Conservation (phyloP, 495 filamentous ascomycete species). For the Cercophora samala region DNA sequence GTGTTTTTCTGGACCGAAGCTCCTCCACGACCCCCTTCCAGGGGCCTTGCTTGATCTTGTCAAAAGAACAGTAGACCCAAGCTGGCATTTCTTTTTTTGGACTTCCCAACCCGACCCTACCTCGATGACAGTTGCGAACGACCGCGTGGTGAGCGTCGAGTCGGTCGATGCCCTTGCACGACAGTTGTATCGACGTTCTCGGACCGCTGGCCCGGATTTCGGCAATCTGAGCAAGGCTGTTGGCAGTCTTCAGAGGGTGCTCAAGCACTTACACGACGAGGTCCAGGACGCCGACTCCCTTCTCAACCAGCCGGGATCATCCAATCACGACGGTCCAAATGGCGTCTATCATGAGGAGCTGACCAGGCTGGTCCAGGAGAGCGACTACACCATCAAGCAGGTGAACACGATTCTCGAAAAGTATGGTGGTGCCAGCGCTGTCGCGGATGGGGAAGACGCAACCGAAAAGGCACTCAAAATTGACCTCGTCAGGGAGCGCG, state of each 20-base stretch:
- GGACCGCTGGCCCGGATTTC: slow-evolving; percentile 39
- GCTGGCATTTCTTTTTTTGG: slow-evolving; percentile 5
- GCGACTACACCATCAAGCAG: slow-evolving; percentile 47
- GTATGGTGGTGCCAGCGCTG: slow-evolving; percentile 24
- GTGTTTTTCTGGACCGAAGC: not conserved
- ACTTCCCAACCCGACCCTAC: not conserved
- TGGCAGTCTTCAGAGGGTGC: slow-evolving; percentile 43
- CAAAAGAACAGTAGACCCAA: not conserved
- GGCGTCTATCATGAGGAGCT: slow-evolving; percentile 43
- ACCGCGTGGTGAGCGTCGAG: slow-evolving; percentile 35
- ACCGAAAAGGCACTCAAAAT: slow-evolving; percentile 34
- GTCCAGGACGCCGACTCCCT: slow-evolving; percentile 47
- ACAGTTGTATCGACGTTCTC: slow-evolving; percentile 39
- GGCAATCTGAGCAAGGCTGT: slow-evolving; percentile 37
- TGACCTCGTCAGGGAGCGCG: slow-evolving; percentile 35
- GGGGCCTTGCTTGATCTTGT: not conserved
- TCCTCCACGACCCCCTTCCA: not conserved
- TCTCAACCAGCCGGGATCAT: slow-evolving; percentile 34
- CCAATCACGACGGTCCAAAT: slow-evolving; percentile 17
- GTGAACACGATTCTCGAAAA: slow-evolving; percentile 45
- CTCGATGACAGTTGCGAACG: slow-evolving; percentile 26
- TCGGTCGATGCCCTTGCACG: slow-evolving; percentile 42
- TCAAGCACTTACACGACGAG: slow-evolving; percentile 50
- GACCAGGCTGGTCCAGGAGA: slow-evolving; percentile 46
- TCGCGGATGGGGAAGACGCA: slow-evolving; percentile 23